A percentile compares a stretch with the other conserved stretches of the same genome.
Evolutionary conservation across 2,329 filamentous ascomycete species (phyloP).

Genomic region (Colletotrichum melonis): DNA sequence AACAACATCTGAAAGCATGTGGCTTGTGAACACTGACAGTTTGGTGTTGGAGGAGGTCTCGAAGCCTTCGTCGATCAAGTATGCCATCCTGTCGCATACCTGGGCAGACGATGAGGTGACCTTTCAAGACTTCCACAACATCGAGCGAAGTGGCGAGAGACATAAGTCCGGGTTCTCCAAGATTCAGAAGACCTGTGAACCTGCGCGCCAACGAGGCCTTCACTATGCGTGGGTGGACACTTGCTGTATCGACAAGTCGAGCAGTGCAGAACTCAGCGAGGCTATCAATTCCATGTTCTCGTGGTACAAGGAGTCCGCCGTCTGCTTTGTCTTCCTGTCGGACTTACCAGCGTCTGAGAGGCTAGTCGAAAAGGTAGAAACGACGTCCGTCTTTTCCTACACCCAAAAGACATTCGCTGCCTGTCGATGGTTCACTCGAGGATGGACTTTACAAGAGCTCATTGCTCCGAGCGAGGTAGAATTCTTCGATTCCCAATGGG

Average conservation of each 20-base stretch:
- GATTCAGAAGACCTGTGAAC: conserved; percentile 8
- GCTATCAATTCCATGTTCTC: conserved; percentile 36
- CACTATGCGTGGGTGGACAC: conserved; percentile 41
- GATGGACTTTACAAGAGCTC: not conserved
- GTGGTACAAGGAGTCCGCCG: conserved; percentile 34
- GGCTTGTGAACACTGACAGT: too few relatives aligned
- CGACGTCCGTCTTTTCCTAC: too few relatives aligned
- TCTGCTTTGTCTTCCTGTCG: conserved; percentile 37
- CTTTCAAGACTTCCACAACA: too few relatives aligned
- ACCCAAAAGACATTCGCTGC: not conserved
- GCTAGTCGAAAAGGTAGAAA: too few relatives aligned
- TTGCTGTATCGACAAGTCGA: conserved; percentile 41
- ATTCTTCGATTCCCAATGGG: not conserved
- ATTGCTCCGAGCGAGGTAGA: not conserved
- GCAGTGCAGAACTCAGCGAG: conserved; percentile 38
- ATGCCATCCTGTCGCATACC: too few relatives aligned
- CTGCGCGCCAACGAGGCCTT: not conserved
- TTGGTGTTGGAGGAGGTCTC: too few relatives aligned
- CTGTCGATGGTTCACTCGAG: not conserved
- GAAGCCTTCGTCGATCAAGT: too few relatives aligned
- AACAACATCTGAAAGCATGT: too few relatives aligned
- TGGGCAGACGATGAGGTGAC: too few relatives aligned
- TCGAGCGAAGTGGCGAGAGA: too few relatives aligned
- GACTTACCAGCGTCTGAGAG: not conserved
- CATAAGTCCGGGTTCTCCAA: conserved; percentile 26